Evolutionary conservation across 2,329 filamentous ascomycete genomes (phyloP), one percentile per base, ranked within the genome.

Genomic region (Colletotrichum tropicale): DNA sequence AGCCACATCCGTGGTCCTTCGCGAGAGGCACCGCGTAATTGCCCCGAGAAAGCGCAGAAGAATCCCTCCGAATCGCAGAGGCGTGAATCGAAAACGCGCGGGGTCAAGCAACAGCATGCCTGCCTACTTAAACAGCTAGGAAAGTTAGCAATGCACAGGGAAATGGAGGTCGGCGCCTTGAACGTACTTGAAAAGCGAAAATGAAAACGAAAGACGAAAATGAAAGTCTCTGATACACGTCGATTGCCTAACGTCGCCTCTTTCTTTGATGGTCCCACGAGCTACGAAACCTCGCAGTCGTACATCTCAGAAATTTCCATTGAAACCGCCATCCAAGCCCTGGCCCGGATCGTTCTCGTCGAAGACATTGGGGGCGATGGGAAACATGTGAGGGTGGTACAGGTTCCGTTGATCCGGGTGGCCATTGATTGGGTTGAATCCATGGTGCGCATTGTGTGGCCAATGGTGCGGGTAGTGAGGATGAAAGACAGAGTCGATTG

Each of bases 111-210:
- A 21, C 12, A 62, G 61, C 10, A 21, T 43, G 55, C 61, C 36
- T 48, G 32, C 28, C 9, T 69, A 74, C 74, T 74, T 58, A 56
- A 69, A 76, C 70, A 76, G 26, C 74, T 74, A n/a, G 16, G 8
- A 6, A n/a, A n/a, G 12, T 76, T 30, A 74, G 69, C n/a, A n/a
- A 21, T 26, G 9, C n/a, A 3, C 8, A 3, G 6, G n/a, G 4
- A 1, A 5, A n/a, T 9, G 3, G 13, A 13, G 30, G 15, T 21
- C 4, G 8, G 10, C 18, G 26, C 12, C 5, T 34, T 12, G 21
- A 36, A 24, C 13, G 16, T 58, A 28, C 70, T 52, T 18, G 36
- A 73, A 60, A 66, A 52, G 30, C 10, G 30, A 52, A 38, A 60
- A 72, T 43, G 26, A 26, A 66, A 73, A 36, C 8, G 24, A 56